Evolutionary conservation across 2,329 filamentous ascomycete species (phyloP).

Genomic region (Pseudogymnoascus sp.): DNA sequence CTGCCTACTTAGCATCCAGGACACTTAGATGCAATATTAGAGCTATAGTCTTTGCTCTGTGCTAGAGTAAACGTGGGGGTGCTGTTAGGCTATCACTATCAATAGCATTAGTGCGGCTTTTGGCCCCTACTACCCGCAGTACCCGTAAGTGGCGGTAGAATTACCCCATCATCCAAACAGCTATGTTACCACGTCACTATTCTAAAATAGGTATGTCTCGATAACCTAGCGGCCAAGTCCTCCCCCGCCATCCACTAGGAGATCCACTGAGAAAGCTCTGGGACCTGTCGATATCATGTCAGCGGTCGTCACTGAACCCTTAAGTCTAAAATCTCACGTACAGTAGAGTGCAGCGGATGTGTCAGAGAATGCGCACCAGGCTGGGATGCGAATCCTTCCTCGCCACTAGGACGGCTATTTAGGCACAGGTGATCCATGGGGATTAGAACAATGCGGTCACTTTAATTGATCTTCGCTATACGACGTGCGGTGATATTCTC

Average conservation of each 20-base stretch:
- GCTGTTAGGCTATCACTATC: neutral
- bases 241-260: neutral
- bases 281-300: neutral
- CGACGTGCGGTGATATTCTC: neutral
- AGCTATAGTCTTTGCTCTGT: neutral
- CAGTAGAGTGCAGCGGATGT: neutral
- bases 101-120: neutral
- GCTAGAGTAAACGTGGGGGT: neutral
- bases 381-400: neutral
- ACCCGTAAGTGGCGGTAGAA: neutral
- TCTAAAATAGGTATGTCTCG: neutral
- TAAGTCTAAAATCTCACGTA: neutral
- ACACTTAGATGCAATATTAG: neutral
- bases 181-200: neutral
- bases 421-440: neutral
- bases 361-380: neutral
- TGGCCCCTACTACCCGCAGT: neutral
- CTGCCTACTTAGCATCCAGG: neutral
- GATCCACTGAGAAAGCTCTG: neutral
- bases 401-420: neutral
- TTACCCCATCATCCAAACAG: neutral
- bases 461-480: neutral
- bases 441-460: neutral
- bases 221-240: neutral
- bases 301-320: neutral